Conservation (phyloP, 2,329 filamentous ascomycete genomes). For the Verticillium dahliae region DNA sequence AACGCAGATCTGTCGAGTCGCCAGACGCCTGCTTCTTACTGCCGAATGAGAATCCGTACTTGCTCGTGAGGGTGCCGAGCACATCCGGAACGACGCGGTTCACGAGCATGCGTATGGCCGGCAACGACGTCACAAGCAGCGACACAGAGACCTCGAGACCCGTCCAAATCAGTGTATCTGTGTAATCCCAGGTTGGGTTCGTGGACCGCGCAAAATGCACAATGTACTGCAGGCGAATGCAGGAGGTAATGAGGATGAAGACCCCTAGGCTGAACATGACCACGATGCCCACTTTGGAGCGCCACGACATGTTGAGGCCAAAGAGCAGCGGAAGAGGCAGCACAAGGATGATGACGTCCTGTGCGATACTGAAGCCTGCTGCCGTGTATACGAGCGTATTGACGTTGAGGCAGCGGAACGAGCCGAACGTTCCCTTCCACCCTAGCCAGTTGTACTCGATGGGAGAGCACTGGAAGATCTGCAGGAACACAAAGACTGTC, state of each 20-base stretch:
- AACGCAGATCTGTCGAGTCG: constrained; percentile 1
- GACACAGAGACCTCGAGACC: constrained; percentile 33
- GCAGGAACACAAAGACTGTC: constrained; percentile 20
- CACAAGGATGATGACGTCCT: constrained; percentile 25
- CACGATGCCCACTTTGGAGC: constrained; percentile 19
- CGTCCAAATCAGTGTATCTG: constrained; percentile 33
- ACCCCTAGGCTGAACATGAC: constrained; percentile 30
- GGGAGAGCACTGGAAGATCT: constrained; percentile 29
- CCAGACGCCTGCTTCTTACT: constrained; percentile 1
- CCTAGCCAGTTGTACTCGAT: constrained; percentile 23
- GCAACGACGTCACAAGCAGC: constrained; percentile 34
- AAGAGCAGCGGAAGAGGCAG: constrained; percentile 25
- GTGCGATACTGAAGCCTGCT: constrained; percentile 23
- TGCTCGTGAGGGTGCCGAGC: constrained; percentile 2
- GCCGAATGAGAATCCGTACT: not conserved
- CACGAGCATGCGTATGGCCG: constrained; percentile 27
- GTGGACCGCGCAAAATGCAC: constrained; percentile 22
- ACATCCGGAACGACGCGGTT: constrained; percentile 7
- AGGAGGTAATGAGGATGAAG: constrained; percentile 27
- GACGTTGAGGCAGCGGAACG: constrained; percentile 23
- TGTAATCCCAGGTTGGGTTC: constrained; percentile 35
- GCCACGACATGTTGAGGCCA: constrained; percentile 19
- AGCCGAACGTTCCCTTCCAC: constrained; percentile 20
- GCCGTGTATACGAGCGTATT: constrained; percentile 21
- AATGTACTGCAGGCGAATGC: constrained; percentile 26